These are phyloP conservation scores for Sonneratia alba DNA, from an alignment of 345 rosid species.

Conservation along the genomic window DNA sequence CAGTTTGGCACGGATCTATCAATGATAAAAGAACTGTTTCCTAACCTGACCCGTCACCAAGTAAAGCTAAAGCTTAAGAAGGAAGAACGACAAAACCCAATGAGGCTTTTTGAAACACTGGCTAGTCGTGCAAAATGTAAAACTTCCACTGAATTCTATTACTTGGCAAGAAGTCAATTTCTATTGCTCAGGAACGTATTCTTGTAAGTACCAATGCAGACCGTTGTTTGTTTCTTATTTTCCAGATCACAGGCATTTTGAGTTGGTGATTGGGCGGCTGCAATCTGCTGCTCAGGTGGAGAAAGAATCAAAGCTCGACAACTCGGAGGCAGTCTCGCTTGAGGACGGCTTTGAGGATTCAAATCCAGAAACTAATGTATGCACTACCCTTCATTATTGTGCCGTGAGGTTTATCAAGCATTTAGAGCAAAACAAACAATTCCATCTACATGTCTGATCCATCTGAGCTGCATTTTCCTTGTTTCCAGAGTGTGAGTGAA, in stretches of 20 bases:
- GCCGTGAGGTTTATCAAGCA: not conserved
- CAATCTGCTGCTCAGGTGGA: conserved; percentile 35
- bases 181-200: not conserved
- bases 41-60: conserved; percentile 58
- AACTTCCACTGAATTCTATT: conserved; percentile 1
- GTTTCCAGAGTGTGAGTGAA: conserved; percentile 2
- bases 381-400: not conserved
- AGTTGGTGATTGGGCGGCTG: conserved; percentile 50
- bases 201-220: too few relatives aligned
- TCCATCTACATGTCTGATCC: not conserved
- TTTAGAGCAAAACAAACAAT: not conserved
- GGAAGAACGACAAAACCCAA: conserved; percentile 65
- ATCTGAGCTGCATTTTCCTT: not conserved
- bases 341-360: conserved; percentile 28
- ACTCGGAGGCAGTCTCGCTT: conserved; percentile 21
- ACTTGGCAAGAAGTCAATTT: not conserved
- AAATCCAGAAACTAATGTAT: conserved; percentile 29
- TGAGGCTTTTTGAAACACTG: conserved; percentile 52
- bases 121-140: conserved; percentile 47
- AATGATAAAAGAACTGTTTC: conserved; percentile 64
- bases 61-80: conserved; percentile 61
- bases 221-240: not conserved
- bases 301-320: conserved; percentile 25
- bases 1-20: conserved; percentile 79
- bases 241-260: conserved; percentile 55